phyloP scores from a whole-genome alignment of 768 basidiomycete species.

The Agaricus sinodeliciosus region DNA sequence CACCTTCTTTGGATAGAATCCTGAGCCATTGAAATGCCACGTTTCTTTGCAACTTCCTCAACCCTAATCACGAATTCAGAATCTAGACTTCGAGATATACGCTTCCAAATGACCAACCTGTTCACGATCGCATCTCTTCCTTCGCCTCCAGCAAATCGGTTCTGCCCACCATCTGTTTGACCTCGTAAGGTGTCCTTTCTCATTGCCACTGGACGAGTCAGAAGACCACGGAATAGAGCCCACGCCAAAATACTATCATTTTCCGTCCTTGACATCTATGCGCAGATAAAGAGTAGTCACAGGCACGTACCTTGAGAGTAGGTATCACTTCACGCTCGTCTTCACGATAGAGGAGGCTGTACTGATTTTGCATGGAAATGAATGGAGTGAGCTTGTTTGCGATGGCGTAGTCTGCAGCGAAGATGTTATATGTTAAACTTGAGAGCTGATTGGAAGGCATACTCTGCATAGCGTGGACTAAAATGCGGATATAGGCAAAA shows the following conservation, averaged over 20 bases:
- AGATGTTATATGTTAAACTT: background rate
- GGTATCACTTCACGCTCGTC: slow-evolving; percentile 65
- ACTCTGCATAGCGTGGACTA: slow-evolving; percentile 56
- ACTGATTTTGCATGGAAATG: slow-evolving; percentile 67
- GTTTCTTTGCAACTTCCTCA: slow-evolving; percentile 47
- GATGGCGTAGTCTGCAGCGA: slow-evolving; percentile 47
- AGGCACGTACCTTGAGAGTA: slow-evolving; percentile 35
- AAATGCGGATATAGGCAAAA: background rate
- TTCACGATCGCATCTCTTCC: slow-evolving; percentile 30
- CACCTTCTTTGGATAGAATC: slow-evolving; percentile 34
- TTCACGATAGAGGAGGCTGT: slow-evolving; percentile 56
- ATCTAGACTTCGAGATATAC: background rate
- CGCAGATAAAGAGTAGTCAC: background rate
- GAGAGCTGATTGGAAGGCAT: slow-evolving; percentile 7
- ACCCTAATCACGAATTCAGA: slow-evolving; percentile 27
- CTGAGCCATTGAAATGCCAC: slow-evolving; percentile 50
- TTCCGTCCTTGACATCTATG: too few species aligned
- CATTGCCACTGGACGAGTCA: slow-evolving; percentile 30
- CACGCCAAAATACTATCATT: slow-evolving; percentile 40
- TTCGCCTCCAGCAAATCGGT: too few species aligned
- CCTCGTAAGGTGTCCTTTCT: slow-evolving; percentile 31
- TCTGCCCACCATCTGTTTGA: slow-evolving; percentile 26
- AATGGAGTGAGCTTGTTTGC: slow-evolving; percentile 52
- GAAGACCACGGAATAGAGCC: slow-evolving; percentile 55
- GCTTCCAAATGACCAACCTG: slow-evolving; percentile 22